A percentile compares a stretch with the other conserved stretches of the same genome.
These are phyloP conservation scores for Neonothopanus nambi DNA, from an alignment of 1,284 basidiomycete genomes.

Conservation along the genomic window DNA sequence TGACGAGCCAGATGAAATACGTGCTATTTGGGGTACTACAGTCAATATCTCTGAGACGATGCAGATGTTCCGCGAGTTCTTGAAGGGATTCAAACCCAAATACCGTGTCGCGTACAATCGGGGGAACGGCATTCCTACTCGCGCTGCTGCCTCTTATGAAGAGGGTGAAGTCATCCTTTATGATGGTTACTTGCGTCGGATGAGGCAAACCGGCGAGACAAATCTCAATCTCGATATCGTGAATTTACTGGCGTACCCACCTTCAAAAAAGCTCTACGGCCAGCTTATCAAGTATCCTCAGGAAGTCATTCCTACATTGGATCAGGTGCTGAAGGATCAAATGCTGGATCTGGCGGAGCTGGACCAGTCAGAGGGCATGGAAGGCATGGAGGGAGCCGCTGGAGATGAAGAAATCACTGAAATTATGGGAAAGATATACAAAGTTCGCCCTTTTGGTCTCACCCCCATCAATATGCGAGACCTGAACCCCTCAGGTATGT, in stretches of 20 bases:
- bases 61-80: constrained; percentile 87
- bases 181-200: constrained; percentile 80
- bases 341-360: constrained; percentile 82
- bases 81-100: constrained; percentile 92
- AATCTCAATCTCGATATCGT: constrained; percentile 90
- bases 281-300: constrained; percentile 93
- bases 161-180: constrained; percentile 77
- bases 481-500: constrained; percentile 82
- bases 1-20: constrained; percentile 77
- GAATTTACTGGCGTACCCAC: constrained; percentile 89
- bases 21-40: constrained; percentile 96
- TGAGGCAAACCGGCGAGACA: constrained; percentile 90
- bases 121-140: constrained; percentile 57
- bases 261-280: constrained; percentile 77
- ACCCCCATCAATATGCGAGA: constrained; percentile 87
- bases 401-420: constrained; percentile 80
- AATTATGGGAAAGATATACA: constrained; percentile 83
- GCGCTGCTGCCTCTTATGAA: constrained; percentile 57
- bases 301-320: constrained; percentile 96
- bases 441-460: constrained; percentile 89
- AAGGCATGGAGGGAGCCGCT: constrained; percentile 70
- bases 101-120: constrained; percentile 82
- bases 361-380: constrained; percentile 67
- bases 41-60: constrained; percentile 91
- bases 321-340: constrained; percentile 91